Evolutionary conservation across 1,284 basidiomycete genomes (phyloP), one percentile per base, ranked within the genome.

Genomic region (Sanghuangporus baumii): DNA sequence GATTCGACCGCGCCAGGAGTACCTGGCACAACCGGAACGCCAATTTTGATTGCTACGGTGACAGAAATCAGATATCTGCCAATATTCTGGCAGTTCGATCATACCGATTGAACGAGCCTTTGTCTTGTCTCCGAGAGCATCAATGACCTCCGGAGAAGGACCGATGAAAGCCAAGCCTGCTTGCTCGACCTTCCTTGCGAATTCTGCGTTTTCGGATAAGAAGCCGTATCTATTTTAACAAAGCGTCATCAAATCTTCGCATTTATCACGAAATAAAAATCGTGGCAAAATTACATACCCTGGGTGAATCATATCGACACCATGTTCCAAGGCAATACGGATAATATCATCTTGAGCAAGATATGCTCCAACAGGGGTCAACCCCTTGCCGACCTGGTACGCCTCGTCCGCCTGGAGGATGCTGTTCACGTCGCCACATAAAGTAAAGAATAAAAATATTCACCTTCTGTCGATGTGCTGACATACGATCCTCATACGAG

Each of bases 221-320:
- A 99, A 99, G 65, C 96, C 96, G 74, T 98, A 98, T 65, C 94
- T 96, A 57, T 40, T 26, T 16, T 8, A 18, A 52, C 36, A 43
- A 14, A 40, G 16, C 64, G n/a, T 3, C 34, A 14, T 38, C 2
- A 63, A n/a, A 61, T 36, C 58, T 38, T 47, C 34, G 57, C 56
- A 59, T 36, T 4, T 9, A 50, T 9, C 38, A 38, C 37, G 26
- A 31, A 31, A 31, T 31, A 31, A 26, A 7, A 47, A 31, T 34
- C 14, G 43, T 68, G 20, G 23, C 8, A 36, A 7, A 43, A 64
- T 55, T 43, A 70, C 84, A 72, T 71, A 94, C 91, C 94, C 94
- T 16, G 96, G 96, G 77, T 98, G 97, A 74, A 99, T 99, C 96
- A 99, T 98, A 74, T 99, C 96, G 47, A 99, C 96, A 47, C 93